Conservation (phyloP, 257 asterid species). For the Solanum chilense region DNA sequence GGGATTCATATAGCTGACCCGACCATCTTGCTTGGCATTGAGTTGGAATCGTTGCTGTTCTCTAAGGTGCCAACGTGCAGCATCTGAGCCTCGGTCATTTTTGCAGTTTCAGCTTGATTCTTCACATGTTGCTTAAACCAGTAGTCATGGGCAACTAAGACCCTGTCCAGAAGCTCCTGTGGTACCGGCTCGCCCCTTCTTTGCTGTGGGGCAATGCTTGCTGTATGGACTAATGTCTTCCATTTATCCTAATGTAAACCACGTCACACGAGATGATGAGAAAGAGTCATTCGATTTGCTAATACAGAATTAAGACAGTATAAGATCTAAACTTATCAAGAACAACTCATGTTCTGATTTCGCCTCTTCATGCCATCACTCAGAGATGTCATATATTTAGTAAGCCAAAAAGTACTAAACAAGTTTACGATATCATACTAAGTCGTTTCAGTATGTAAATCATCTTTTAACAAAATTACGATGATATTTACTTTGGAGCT, state of each 20-base stretch:
- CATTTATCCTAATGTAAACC: conserved; percentile 63
- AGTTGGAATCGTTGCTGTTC: neutral
- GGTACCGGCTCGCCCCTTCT: conserved; percentile 92
- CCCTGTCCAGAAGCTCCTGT: conserved; percentile 76
- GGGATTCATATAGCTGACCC: neutral
- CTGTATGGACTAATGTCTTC: conserved; percentile 91
- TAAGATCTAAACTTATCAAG: neutral
- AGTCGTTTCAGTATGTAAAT: neutral
- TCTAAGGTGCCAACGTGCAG: conserved; percentile 18
- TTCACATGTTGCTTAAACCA: conserved; percentile 68
- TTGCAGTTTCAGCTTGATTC: conserved; percentile 22
- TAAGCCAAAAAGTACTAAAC: neutral
- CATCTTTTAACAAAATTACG: neutral
- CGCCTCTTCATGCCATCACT: conserved; percentile 11
- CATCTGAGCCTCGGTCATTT: conserved; percentile 4
- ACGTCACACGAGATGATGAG: neutral
- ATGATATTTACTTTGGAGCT: neutral
- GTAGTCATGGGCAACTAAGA: conserved; percentile 52
- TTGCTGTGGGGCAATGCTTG: conserved; percentile 87
- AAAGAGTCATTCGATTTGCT: neutral
- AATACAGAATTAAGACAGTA: neutral
- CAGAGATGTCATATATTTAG: neutral
- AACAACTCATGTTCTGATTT: conserved; percentile 16
- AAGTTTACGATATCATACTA: neutral
- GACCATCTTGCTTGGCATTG: neutral